Base-by-base conservation (phyloP, 805 yeast species). In the Metschnikowia koreensis region DNA sequence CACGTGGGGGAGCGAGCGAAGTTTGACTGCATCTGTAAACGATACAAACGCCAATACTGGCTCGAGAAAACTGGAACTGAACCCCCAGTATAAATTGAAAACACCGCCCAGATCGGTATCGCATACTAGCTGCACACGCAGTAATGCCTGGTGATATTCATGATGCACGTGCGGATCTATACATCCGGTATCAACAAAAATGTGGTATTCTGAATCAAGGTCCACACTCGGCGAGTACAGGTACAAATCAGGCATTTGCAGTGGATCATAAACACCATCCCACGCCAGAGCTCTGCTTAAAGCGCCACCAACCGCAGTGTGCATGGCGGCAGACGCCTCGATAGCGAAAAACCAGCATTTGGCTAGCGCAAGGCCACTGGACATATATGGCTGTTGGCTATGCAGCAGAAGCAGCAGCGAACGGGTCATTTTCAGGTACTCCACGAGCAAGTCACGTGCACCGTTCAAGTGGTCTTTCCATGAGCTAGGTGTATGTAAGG, bases 81-180 rank as follows among this genome's bases (percentile, higher is more conserved):
- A 70, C 11, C 77, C 77, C 53, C 68, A 59, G 51, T 60, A 71
- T 27, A 72, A 47, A 52, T 71, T 71, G 57, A 70, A 71, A 13
- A 59, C 60, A 12, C 48, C 40, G 46, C 46, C 56, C 6, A 52
- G 58, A 1, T 42, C 41, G 26, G 44, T 43, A 1, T 54, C 48
- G 6, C 63, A 56, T 17, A 70, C 50, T 39, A 73, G 48, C 27
- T 71, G 68, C 4, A 61, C 61, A 16, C 64, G 54, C 17, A 59
- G 60, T 15, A 73, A 59, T 6, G 73, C 68, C 27, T 65, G 68
- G 51, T 69, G 67, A 55, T 67, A 72, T 28, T 58, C 69, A 1
- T 67, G 66, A 48, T 66, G 68, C 26, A 48, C 41, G 12, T 54
- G 56, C 15, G 50, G 57, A 42, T 59, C 59, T 33, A 67, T 67